Percentiles rank a stretch among this genome's conserved stretches.
Conservation (phyloP, 768 basidiomycete genomes). For the Cubamyces lactineus region DNA sequence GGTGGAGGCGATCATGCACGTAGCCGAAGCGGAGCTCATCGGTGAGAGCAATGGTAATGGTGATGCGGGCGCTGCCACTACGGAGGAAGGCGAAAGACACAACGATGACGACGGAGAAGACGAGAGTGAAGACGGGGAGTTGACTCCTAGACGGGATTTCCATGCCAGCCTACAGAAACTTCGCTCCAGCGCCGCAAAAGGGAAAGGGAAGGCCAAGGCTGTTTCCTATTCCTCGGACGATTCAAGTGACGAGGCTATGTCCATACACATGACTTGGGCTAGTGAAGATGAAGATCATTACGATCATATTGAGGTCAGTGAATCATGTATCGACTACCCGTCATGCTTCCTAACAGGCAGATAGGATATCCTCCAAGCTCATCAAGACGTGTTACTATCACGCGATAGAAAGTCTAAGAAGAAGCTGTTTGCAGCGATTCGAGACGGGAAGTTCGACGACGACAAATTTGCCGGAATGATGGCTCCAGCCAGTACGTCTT, state of each 20-base stretch:
- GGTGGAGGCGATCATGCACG: conserved; percentile 25
- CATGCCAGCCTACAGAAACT: conserved; percentile 39
- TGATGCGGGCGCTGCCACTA: conserved; percentile 17
- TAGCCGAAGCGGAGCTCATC: conserved; percentile 26
- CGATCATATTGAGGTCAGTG: conserved; percentile 54
- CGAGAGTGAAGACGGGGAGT: conserved; percentile 41
- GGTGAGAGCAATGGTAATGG: conserved; percentile 22
- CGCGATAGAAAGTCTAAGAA: conserved; percentile 54
- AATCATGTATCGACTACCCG: background rate
- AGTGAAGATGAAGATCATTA: conserved; percentile 64
- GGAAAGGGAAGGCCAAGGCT: conserved; percentile 39
- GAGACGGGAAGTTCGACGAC: conserved; percentile 51
- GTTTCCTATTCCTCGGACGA: conserved; percentile 21
- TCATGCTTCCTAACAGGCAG: background rate
- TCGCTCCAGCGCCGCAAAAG: conserved; percentile 31
- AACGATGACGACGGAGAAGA: conserved; percentile 29
- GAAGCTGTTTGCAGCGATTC: conserved; percentile 61
- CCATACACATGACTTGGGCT: conserved; percentile 40
- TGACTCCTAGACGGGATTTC: conserved; percentile 41
- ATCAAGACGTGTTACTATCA: conserved; percentile 50
- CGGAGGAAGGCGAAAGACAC: conserved; percentile 17
- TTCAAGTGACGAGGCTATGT: conserved; percentile 34
- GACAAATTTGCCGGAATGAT: conserved; percentile 38
- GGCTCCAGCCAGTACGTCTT: conserved; percentile 53
- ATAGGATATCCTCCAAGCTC: conserved; percentile 65